These are phyloP conservation scores for Cenchrus americanus DNA, from an alignment of 176 grass and related monocot genomes.

Conservation along the genomic window DNA sequence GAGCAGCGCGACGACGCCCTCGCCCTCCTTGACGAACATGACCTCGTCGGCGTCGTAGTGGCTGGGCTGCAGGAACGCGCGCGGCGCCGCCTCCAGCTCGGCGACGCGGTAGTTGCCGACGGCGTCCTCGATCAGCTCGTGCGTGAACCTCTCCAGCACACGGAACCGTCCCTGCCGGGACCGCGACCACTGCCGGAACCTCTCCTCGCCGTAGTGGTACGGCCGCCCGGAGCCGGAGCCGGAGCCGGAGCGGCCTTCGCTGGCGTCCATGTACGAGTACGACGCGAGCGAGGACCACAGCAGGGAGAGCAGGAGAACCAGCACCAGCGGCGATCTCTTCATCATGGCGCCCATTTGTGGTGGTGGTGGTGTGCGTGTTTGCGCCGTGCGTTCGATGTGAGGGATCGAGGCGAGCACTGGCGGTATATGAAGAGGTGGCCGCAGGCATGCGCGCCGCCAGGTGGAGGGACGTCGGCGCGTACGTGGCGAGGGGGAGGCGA, in stretches of 20 bases:
- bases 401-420: background rate
- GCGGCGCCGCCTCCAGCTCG: constrained; percentile 60
- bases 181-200: constrained; percentile 47
- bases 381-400: background rate
- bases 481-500: constrained; percentile 48
- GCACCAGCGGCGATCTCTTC: constrained; percentile 6
- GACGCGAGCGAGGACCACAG: constrained; percentile 12
- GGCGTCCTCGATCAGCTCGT: constrained; percentile 50
- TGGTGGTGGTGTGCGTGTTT: background rate
- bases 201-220: constrained; percentile 72
- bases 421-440: constrained; percentile 16
- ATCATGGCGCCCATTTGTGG: constrained; percentile 7
- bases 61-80: constrained; percentile 76
- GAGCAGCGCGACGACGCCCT: constrained; percentile 58
- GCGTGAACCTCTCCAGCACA: constrained; percentile 58
- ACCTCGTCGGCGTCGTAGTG: constrained; percentile 76
- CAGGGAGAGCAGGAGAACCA: constrained; percentile 34
- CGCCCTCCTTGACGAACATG: constrained; percentile 66
- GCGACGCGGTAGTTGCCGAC: constrained; percentile 64
- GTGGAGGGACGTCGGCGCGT: constrained; percentile 38
- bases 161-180: constrained; percentile 53
- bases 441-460: constrained; percentile 60
- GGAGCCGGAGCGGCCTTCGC: background rate
- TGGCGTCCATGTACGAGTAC: background rate
- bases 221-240: constrained; percentile 22